These are phyloP conservation scores for baker's yeast (Saccharomyces cerevisiae) DNA, from an alignment of 805 yeast genomes.

Conservation along the genomic window DNA sequence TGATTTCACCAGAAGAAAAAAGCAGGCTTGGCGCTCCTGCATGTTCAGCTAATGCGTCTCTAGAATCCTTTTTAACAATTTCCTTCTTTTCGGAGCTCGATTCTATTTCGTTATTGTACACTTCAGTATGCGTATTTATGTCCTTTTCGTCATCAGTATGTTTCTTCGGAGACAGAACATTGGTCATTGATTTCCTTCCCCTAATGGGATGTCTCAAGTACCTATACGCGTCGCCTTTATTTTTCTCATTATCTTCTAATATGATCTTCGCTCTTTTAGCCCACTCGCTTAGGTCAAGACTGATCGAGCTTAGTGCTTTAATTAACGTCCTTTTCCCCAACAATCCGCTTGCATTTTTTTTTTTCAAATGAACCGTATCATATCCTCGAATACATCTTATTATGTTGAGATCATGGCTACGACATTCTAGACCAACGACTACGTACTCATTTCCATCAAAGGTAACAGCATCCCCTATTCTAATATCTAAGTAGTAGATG, in stretches of 20 bases:
- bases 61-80: background rate
- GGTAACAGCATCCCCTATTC: conserved; percentile 48
- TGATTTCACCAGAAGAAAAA: background rate
- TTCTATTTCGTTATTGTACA: background rate
- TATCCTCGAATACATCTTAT: conserved; percentile 56
- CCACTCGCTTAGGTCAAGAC: conserved; percentile 32
- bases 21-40: background rate
- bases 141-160: background rate
- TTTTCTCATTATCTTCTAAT: conserved; percentile 9
- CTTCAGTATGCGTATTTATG: background rate
- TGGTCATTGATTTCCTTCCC: conserved; percentile 9
- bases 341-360: conserved; percentile 16
- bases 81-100: background rate
- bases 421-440: conserved; percentile 41
- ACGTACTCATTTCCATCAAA: conserved; percentile 31
- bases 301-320: conserved; percentile 26
- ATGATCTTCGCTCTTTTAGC: conserved; percentile 27
- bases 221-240: conserved; percentile 10
- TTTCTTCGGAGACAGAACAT: background rate
- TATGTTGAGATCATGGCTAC: conserved; percentile 12
- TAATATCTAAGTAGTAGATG: conserved; percentile 42
- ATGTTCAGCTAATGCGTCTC: background rate
- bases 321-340: conserved; percentile 13
- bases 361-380: conserved; percentile 38
- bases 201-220: conserved; percentile 16